Evolutionary conservation across 2,329 filamentous ascomycete species (phyloP).

Genomic region (Mariannaea sp.): DNA sequence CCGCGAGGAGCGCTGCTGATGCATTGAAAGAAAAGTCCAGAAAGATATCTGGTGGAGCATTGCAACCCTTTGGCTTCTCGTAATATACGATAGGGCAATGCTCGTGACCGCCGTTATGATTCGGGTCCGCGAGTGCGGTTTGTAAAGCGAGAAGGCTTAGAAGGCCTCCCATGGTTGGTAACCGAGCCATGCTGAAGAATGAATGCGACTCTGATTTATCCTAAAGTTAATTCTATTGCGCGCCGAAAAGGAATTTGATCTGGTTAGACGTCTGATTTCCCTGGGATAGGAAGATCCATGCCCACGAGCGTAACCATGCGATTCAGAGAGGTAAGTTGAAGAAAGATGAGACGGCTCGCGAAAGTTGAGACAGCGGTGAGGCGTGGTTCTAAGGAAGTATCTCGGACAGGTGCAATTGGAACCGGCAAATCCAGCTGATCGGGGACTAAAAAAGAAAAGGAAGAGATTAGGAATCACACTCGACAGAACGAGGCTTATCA

Average conservation of each 20-base stretch:
- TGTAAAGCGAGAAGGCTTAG: slow-evolving; percentile 8
- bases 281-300: slow-evolving; percentile 21
- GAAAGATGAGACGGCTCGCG: neutral
- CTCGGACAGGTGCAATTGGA: no score
- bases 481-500: slow-evolving; percentile 13
- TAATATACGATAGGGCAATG: slow-evolving; percentile 35
- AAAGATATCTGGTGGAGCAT: slow-evolving; percentile 30
- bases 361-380: neutral
- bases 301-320: slow-evolving; percentile 7
- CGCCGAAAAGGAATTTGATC: neutral
- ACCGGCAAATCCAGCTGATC: neutral
- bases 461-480: neutral
- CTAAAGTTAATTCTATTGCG: neutral
- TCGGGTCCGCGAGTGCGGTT: slow-evolving; percentile 22
- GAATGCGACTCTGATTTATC: neutral
- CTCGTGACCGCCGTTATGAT: slow-evolving; percentile 11
- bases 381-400: neutral
- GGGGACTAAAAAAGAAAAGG: neutral
- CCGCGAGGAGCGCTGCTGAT: slow-evolving; percentile 14
- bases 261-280: slow-evolving; percentile 14
- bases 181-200: slow-evolving; percentile 21
- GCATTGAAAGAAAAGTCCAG: slow-evolving; percentile 23
- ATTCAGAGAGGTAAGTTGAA: slow-evolving; percentile 7
- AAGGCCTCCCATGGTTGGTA: slow-evolving; percentile 21
- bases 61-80: slow-evolving; percentile 25